Evolutionary conservation across 768 basidiomycete species (phyloP), one percentile per base, ranked within the genome.

Genomic region (Lentinula edodes): DNA sequence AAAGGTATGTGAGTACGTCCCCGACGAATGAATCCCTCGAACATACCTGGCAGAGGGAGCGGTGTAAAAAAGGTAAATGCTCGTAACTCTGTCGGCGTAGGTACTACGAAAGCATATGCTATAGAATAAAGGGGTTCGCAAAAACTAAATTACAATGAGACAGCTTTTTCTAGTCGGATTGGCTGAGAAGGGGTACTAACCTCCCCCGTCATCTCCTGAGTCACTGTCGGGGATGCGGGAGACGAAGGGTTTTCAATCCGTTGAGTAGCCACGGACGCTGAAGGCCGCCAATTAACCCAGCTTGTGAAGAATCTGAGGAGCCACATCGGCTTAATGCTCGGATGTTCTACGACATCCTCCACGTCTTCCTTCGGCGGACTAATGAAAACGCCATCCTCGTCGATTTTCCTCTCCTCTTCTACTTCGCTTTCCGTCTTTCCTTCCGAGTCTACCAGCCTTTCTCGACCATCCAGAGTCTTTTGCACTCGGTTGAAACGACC

Each of bases 351-450:
- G 43, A 81, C 83, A 61, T 83, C 82, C 60, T 83, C 85, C 55
- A 83, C 81, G 23, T 78, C 79, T 38, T 76, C 79, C 61, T 71
- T 74, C 36, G 65, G 68, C 35, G 63, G 58, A 61, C 66, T 50
- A 3, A 68, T 69, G 16, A 68, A 67, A 43, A 66, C 72, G n/a
- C 65, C 64, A 38, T 74, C 69, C 28, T 68, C 69, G 52, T 71
- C 66, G 7, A 76, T 74, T 56, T 65, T 73, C 38, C 72, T 74
- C 70, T 92, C 90, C 66, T 92, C 90, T 67, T 87, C 88, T 20
- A 79, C 89, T 72, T 93, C 90, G 64, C 83, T 84, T 73, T 89
- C 88, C 58, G 88, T 91, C 51, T 89, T 76, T 16, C 90, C 90
- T 45, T 85, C 67, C 43, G 75, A 72, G 71, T 92, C 89, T 48